Percentiles rank a stretch among this genome's conserved stretches.
Conservation (phyloP, 768 basidiomycete species). For the Collybiopsis confluens region DNA sequence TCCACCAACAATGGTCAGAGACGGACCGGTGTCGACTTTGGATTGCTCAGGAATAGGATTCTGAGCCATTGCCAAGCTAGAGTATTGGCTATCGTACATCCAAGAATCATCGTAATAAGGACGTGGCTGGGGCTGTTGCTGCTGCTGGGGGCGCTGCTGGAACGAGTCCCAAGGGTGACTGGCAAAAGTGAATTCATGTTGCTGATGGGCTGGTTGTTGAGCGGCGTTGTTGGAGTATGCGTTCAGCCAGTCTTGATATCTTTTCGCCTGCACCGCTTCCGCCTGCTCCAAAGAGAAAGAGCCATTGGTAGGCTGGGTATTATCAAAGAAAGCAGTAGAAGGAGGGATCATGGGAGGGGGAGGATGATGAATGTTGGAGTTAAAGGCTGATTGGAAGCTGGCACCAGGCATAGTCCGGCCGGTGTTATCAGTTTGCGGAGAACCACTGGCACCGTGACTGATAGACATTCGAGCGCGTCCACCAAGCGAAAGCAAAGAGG, state of each 20-base stretch:
- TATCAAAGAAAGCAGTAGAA: not conserved
- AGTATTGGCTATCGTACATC: not conserved
- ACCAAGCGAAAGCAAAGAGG: not conserved
- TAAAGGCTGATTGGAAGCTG: not conserved
- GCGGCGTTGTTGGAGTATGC: not conserved
- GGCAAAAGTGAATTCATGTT: slow-evolving; percentile 3
- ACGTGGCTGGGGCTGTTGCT: not conserved
- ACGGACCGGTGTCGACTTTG: not conserved
- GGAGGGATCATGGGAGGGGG: not conserved
- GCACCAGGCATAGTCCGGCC: not conserved
- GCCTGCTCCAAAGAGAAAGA: slow-evolving; percentile 1
- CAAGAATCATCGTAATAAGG: not conserved
- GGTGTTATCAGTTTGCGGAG: slow-evolving; percentile 5
- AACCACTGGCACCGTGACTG: not conserved
- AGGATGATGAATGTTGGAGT: not conserved
- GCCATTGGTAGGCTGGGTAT: not conserved
- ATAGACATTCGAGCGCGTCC: slow-evolving; percentile 1
- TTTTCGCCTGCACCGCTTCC: not conserved
- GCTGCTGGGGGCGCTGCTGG: not conserved
- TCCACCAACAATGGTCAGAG: not conserved
- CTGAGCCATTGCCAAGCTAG: not conserved
- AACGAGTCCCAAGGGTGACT: not conserved
- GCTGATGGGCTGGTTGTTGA: not conserved
- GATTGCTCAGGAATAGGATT: not conserved
- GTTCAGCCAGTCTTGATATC: not conserved